Evolutionary conservation across 495 filamentous ascomycete species (phyloP), one percentile per base, ranked within the genome.

Genomic region (Parathielavia hyrcaniae): DNA sequence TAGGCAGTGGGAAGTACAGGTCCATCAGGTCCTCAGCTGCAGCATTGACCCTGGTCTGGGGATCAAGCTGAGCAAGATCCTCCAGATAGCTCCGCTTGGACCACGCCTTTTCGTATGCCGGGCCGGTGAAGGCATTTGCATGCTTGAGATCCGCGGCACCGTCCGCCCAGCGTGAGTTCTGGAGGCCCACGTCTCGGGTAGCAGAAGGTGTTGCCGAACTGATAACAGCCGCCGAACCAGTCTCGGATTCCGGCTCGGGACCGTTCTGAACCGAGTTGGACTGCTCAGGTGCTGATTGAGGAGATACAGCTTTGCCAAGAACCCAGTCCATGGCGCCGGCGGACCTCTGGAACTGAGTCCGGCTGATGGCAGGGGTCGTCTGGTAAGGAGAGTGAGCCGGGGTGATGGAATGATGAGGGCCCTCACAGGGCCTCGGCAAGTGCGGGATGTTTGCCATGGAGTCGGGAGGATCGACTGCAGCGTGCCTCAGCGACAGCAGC

Each of bases 261-360:
- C 2, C 3, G 3, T 30, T 2, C 6, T 30, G 26, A 30, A 30
- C 26, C 6, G 26, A 30, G 26, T 32, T 41, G 38, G 16, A 19
- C n/a, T 5, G 9, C 43, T 47, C 16, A 22, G 35, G n/a, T 12
- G 16, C 26, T 5, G 36, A 10, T 26, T 35, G 2, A 2, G 45
- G 11, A 6, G 23, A 7, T 8, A 13, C n/a, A 5, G 17, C 36
- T 22, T 22, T 17, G 2, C 59, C 54, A 8, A 61, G 40, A 8
- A 61, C 60, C 60, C 60, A 61, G 22, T 55, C 35, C 60, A 61
- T 61, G 11, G 41, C 60, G n/a, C 19, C 20, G 1, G 50, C 46
- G 5, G 60, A 50, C 36, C n/a, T 48, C 0, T n/a, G 8, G 13
- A 55, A 9, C 3, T 54, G 41, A 13, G 45, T 19, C 19, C 16